A percentile compares a stretch with the other conserved stretches of the same genome.
Conservation (phyloP, 495 filamentous ascomycete genomes). For the Rhypophila decipiens region DNA sequence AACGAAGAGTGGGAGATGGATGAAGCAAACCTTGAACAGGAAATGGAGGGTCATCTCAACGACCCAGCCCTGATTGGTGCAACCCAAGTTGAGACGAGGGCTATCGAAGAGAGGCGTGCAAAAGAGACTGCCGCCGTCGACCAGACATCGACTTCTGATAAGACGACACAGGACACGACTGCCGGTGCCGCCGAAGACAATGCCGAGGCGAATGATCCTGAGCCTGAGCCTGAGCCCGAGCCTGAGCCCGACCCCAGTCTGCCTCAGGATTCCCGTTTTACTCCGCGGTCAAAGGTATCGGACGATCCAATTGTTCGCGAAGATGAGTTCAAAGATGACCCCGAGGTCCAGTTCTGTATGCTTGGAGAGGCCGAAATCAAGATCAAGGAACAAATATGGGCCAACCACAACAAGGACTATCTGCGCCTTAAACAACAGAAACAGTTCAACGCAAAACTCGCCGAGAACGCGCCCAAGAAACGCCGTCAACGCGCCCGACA, state of each 20-base stretch:
- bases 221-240: not conserved
- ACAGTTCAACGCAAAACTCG: conserved; percentile 57
- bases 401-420: conserved; percentile 88
- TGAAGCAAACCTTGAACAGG: conserved; percentile 40
- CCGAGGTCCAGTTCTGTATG: conserved; percentile 72
- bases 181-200: not conserved
- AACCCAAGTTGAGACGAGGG: conserved; percentile 27
- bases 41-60: conserved; percentile 44
- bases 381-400: conserved; percentile 85
- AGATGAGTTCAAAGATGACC: conserved; percentile 78
- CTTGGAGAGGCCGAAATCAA: conserved; percentile 62
- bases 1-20: conserved; percentile 43
- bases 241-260: not conserved
- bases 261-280: not conserved
- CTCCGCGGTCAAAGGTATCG: conserved; percentile 12
- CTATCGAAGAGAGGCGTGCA: conserved; percentile 17
- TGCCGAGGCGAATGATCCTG: not conserved
- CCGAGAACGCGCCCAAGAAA: conserved; percentile 46
- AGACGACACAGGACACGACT: not conserved
- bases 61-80: conserved; percentile 40
- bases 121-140: conserved; percentile 10
- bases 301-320: conserved; percentile 57
- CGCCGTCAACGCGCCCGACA: conserved; percentile 45
- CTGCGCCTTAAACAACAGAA: conserved; percentile 76
- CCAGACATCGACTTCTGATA: not conserved